Conservation (phyloP, 495 filamentous ascomycete genomes). For the Aspergillus hancockii region DNA sequence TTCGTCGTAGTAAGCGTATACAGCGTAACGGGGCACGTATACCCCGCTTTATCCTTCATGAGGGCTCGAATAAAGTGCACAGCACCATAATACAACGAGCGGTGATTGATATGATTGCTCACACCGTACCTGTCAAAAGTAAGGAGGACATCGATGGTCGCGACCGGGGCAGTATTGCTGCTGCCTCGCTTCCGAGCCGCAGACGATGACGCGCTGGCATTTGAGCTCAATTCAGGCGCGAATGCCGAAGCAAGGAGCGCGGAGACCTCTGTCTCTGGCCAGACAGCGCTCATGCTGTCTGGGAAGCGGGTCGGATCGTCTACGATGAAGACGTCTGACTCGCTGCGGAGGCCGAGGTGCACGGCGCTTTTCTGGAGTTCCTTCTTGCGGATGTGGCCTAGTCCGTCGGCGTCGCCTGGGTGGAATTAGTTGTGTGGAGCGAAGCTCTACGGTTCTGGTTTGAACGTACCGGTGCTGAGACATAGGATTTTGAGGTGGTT, state of each 20-base stretch:
- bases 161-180: constrained; percentile 43
- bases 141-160: constrained; percentile 76
- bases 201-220: background rate
- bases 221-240: constrained; percentile 55
- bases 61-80: constrained; percentile 65
- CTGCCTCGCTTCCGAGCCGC: constrained; percentile 18
- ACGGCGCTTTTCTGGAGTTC: constrained; percentile 80
- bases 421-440: constrained; percentile 2
- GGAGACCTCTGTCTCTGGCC: constrained; percentile 70
- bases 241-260: constrained; percentile 68
- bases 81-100: constrained; percentile 80
- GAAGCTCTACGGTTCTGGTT: background rate
- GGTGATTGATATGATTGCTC: constrained; percentile 88
- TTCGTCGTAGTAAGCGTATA: constrained; percentile 78
- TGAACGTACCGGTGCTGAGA: constrained; percentile 71
- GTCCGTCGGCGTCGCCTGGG: constrained; percentile 78
- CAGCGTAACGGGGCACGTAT: constrained; percentile 70
- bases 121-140: constrained; percentile 85
- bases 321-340: constrained; percentile 77
- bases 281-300: constrained; percentile 79
- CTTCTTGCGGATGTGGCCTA: constrained; percentile 76
- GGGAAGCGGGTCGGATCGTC: constrained; percentile 76
- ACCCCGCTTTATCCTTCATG: constrained; percentile 63
- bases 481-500: constrained; percentile 95
- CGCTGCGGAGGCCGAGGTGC: constrained; percentile 68